Conservation (phyloP, 2,329 filamentous ascomycete species). For the Biscogniauxia sp. region DNA sequence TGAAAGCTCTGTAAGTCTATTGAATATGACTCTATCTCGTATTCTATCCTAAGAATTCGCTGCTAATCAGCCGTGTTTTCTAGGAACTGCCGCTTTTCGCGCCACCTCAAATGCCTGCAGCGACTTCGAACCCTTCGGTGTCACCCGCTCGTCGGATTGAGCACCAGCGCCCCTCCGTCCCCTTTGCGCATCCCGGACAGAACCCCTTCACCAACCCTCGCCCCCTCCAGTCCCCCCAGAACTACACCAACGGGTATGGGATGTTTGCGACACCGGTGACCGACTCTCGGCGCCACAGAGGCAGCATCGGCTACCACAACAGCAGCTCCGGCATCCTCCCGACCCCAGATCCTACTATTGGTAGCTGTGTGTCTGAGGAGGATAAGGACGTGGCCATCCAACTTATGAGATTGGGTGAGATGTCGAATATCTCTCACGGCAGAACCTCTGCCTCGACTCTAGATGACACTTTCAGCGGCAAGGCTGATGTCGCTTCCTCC, state of each 20-base stretch:
- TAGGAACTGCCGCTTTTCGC: constrained; percentile 96
- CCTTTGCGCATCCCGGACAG: constrained; percentile 72
- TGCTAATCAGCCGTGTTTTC: constrained; percentile 33
- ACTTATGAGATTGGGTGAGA: constrained; percentile 91
- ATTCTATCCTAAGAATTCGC: neutral
- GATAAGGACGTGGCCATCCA: constrained; percentile 91
- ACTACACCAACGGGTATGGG: constrained; percentile 57
- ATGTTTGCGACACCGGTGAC: constrained; percentile 62
- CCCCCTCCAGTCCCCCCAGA: constrained; percentile 80
- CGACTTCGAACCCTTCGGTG: constrained; percentile 95
- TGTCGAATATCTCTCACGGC: constrained; percentile 89
- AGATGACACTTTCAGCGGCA: constrained; percentile 90
- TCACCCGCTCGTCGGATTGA: constrained; percentile 83
- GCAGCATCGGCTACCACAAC: constrained; percentile 54
- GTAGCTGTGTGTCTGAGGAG: constrained; percentile 95
- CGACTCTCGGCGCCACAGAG: constrained; percentile 64
- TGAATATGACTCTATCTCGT: neutral
- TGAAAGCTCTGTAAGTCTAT: constrained; percentile 86
- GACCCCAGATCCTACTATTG: constrained; percentile 95
- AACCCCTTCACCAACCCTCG: constrained; percentile 77
- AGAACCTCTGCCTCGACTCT: constrained; percentile 90
- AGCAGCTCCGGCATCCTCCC: constrained; percentile 66
- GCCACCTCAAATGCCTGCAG: constrained; percentile 87
- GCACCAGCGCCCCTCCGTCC: constrained; percentile 68
- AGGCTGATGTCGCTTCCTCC: constrained; percentile 80